These are phyloP conservation scores for Pseudogymnoascus sp. DNA, from an alignment of 2,329 filamentous ascomycete genomes.

Conservation along the genomic window DNA sequence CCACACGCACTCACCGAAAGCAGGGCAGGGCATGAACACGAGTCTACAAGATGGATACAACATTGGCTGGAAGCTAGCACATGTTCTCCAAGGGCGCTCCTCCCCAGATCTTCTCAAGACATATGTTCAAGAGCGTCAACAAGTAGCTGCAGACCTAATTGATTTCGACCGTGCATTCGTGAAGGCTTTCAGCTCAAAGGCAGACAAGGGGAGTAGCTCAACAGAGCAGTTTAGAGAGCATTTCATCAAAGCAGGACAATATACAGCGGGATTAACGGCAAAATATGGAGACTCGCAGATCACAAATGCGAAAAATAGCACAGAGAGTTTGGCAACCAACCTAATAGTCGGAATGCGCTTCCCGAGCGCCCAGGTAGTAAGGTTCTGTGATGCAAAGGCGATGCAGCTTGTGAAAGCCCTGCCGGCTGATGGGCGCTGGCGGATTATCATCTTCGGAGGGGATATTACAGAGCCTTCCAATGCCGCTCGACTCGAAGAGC, in stretches of 20 bases:
- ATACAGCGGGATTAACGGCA: constrained; percentile 52
- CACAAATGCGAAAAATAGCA: constrained; percentile 31
- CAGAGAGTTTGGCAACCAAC: constrained; percentile 33
- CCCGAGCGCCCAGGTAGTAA: constrained; percentile 50
- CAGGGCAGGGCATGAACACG: constrained; percentile 53
- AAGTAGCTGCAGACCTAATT: constrained; percentile 50
- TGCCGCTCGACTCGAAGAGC: constrained; percentile 29
- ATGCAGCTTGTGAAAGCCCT: constrained; percentile 44
- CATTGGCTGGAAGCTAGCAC: constrained; percentile 52
- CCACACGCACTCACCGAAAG: constrained; percentile 56
- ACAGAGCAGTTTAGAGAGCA: constrained; percentile 45
- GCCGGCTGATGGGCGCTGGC: constrained; percentile 45
- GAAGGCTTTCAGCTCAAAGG: constrained; percentile 43
- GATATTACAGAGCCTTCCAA: constrained; percentile 30
- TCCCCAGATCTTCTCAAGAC: constrained; percentile 40
- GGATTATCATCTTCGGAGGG: constrained; percentile 42
- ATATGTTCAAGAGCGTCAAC: constrained; percentile 45
- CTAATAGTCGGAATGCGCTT: constrained; percentile 48
- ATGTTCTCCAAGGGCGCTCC: constrained; percentile 40
- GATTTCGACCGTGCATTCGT: constrained; percentile 51
- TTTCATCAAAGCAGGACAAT: constrained; percentile 51
- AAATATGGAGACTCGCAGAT: constrained; percentile 46
- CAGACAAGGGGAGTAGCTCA: constrained; percentile 32
- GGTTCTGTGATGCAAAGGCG: constrained; percentile 51
- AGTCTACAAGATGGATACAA: constrained; percentile 55